Conservation (phyloP, 2,329 filamentous ascomycete genomes). For the Penicillium concentricum region DNA sequence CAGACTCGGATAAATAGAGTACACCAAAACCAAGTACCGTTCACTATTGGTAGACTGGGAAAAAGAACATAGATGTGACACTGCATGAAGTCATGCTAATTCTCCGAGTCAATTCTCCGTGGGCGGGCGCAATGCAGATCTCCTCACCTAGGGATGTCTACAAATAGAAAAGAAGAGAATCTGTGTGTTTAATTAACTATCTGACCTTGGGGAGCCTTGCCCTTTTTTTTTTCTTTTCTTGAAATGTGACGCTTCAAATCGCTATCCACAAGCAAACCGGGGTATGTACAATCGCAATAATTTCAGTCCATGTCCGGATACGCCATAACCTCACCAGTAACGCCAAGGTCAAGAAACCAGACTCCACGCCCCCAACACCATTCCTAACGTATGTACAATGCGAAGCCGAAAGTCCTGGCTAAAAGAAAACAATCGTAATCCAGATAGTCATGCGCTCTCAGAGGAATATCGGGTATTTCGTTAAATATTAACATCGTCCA, state of each 20-base stretch:
- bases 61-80: not conserved
- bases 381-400: not conserved
- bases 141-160: not conserved
- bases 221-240: not conserved
- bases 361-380: not conserved
- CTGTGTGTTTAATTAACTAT: not conserved
- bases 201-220: no score
- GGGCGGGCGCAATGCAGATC: not conserved
- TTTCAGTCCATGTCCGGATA: not conserved
- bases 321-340: not conserved
- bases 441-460: not conserved
- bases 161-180: not conserved
- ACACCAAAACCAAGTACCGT: not conserved
- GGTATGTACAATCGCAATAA: not conserved
- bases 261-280: not conserved
- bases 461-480: not conserved
- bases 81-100: not conserved
- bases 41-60: not conserved
- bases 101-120: conserved; percentile 14
- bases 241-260: not conserved
- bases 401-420: not conserved
- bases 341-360: not conserved
- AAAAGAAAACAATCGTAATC: not conserved
- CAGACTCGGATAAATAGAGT: conserved; percentile 7
- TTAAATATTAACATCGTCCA: not conserved